phyloP scores from a whole-genome alignment of 371 early-diverging fungal genomes.

The Dichotomocladium elegans region DNA sequence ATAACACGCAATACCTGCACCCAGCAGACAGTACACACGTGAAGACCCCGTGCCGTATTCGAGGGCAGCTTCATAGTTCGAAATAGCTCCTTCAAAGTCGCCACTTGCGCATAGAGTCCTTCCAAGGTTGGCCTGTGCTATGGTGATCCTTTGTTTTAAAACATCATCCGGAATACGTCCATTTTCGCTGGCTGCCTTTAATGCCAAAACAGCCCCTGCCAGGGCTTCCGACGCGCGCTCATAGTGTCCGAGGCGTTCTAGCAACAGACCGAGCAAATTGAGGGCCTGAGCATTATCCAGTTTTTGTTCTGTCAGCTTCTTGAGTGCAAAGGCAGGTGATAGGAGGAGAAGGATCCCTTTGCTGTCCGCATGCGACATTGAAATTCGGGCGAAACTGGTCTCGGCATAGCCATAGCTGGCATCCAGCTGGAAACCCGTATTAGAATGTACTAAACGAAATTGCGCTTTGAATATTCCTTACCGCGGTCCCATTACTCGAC shows the following conservation, averaged over 20 bases:
- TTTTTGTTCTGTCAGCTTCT: slow-evolving; percentile 69
- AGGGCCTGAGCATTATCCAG: slow-evolving; percentile 57
- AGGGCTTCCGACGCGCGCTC: slow-evolving; percentile 68
- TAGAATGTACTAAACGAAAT: background rate
- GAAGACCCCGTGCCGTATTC: slow-evolving; percentile 26
- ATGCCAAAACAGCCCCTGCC: slow-evolving; percentile 49
- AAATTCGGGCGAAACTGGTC: slow-evolving; percentile 44
- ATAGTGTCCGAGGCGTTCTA: slow-evolving; percentile 70
- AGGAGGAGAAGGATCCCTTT: slow-evolving; percentile 25
- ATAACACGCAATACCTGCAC: slow-evolving; percentile 75
- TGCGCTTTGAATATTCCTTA: slow-evolving; percentile 11
- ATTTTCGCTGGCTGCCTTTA: slow-evolving; percentile 35
- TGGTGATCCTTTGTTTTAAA: slow-evolving; percentile 20
- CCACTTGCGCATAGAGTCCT: slow-evolving; percentile 57
- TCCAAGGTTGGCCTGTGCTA: slow-evolving; percentile 56
- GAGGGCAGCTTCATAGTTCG: slow-evolving; percentile 30
- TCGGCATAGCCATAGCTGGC: slow-evolving; percentile 72
- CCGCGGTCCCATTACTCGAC: slow-evolving; percentile 54
- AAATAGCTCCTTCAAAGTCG: slow-evolving; percentile 47
- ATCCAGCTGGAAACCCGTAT: slow-evolving; percentile 40
- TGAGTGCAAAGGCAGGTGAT: slow-evolving; percentile 64
- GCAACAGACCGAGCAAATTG: slow-evolving; percentile 72
- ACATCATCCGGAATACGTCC: slow-evolving; percentile 10
- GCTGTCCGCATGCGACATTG: slow-evolving; percentile 1
- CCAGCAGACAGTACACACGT: slow-evolving; percentile 54